A percentile compares a stretch with the other conserved stretches of the same genome.
Conservation (phyloP, 345 rosid genomes). For the Eucalyptus lansdowneana region DNA sequence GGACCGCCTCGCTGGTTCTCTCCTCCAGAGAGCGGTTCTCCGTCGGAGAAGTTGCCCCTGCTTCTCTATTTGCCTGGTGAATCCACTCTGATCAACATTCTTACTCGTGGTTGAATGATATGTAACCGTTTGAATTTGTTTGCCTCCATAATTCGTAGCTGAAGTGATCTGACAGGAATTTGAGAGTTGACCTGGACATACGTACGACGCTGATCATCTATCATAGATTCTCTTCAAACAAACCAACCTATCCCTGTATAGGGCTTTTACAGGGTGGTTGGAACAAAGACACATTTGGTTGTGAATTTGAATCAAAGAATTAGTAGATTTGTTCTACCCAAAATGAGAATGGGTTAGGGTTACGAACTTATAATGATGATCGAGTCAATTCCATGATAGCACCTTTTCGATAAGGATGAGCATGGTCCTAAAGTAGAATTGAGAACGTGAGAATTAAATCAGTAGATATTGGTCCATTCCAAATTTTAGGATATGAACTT, state of each 20-base stretch:
- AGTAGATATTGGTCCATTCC: too few species aligned
- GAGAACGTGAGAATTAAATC: accelerated
- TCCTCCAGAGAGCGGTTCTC: conserved; percentile 44
- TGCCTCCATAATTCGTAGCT: background rate
- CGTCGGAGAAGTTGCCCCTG: conserved; percentile 33
- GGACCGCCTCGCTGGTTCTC: conserved; percentile 73
- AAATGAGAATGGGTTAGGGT: too few species aligned
- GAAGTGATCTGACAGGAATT: background rate
- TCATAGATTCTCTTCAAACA: too few species aligned
- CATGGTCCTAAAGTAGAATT: too few species aligned
- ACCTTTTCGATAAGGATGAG: too few species aligned
- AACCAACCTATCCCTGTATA: too few species aligned
- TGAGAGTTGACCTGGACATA: background rate
- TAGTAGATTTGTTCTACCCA: too few species aligned
- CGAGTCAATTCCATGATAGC: too few species aligned
- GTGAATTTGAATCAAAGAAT: too few species aligned
- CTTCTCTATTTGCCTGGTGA: conserved; percentile 71
- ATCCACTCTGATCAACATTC: background rate
- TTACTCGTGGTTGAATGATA: background rate
- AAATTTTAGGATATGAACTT: too few species aligned
- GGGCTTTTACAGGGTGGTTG: accelerated
- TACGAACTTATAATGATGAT: too few species aligned
- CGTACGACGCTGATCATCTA: background rate
- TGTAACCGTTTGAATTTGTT: background rate
- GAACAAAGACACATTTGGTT: too few species aligned